Evolutionary conservation across 345 rosid genomes (phyloP).

Genomic region (Aquilaria malaccensis): DNA sequence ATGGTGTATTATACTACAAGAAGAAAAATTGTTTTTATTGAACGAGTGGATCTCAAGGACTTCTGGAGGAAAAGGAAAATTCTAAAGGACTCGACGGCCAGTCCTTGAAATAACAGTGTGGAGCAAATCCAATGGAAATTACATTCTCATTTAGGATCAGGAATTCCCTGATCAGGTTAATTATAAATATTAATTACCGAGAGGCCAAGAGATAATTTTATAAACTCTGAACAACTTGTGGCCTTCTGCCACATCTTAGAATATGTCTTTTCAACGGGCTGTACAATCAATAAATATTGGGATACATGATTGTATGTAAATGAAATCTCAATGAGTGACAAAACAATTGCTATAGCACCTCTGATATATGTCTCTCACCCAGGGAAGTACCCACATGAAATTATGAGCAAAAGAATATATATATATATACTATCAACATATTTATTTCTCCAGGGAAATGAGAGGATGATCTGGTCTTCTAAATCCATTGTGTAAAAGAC

Average conservation of each 20-base stretch:
- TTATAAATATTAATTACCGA: background rate
- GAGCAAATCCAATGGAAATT: background rate
- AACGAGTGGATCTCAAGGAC: constrained; percentile 29
- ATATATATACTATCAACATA: background rate
- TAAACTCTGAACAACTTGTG: no score
- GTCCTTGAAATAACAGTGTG: background rate
- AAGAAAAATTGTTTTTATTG: background rate
- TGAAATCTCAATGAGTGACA: no score
- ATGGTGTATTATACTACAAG: no score
- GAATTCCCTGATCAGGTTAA: background rate
- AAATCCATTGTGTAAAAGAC: no score
- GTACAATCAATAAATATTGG: background rate
- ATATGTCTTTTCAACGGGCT: background rate
- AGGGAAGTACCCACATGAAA: no score
- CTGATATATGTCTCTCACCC: no score
- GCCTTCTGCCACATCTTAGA: background rate
- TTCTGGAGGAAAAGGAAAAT: background rate
- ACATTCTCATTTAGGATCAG: constrained; percentile 5
- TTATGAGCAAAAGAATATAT: background rate
- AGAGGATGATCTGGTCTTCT: no score
- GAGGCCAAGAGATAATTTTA: no score
- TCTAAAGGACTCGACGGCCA: no score
- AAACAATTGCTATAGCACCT: no score
- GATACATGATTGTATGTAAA: background rate
- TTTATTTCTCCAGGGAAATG: no score